Evolutionary conservation across 116 monocot species (phyloP).

Genomic region (Phalaenopsis hybrid): DNA sequence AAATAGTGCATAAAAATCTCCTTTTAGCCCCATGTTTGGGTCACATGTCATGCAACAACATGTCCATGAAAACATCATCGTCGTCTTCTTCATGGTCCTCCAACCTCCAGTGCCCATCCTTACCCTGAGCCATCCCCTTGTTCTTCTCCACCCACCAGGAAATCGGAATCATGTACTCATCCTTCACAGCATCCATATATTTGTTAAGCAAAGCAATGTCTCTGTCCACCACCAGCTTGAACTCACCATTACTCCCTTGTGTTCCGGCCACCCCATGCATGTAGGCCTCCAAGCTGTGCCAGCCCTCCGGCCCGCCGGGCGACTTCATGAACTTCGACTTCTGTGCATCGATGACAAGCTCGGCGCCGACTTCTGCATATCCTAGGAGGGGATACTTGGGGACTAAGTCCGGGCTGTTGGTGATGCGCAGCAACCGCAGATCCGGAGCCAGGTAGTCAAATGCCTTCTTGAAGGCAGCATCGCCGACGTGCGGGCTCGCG

Average conservation of each 20-base stretch:
- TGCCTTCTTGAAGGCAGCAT: constrained; percentile 35
- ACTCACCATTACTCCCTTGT: constrained; percentile 46
- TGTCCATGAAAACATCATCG: neutral
- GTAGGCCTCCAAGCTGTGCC: constrained; percentile 78
- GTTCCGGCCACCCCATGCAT: constrained; percentile 74
- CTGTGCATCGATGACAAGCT: constrained; percentile 37
- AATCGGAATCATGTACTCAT: constrained; percentile 48
- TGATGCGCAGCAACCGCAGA: constrained; percentile 51
- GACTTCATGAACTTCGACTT: constrained; percentile 59
- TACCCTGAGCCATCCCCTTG: constrained; percentile 68
- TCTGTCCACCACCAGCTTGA: constrained; percentile 52
- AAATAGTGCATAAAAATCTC: too few relatives aligned
- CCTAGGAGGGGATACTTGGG: constrained; percentile 52
- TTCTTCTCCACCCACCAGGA: constrained; percentile 84
- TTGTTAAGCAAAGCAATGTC: constrained; percentile 84
- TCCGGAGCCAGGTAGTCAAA: constrained; percentile 26
- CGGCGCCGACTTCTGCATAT: constrained; percentile 55
- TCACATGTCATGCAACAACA: neutral
- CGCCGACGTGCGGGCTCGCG: constrained; percentile 75
- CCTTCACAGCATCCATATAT: constrained; percentile 42
- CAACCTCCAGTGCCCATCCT: constrained; percentile 56
- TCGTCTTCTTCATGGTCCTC: constrained; percentile 47
- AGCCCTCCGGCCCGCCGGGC: constrained; percentile 26
- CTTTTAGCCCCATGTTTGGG: too few relatives aligned
- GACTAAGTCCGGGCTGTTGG: constrained; percentile 59